A percentile compares a stretch with the other conserved stretches of the same genome.
These are phyloP conservation scores for Ogataea allantospora DNA, from an alignment of 805 yeast species.

Conservation along the genomic window DNA sequence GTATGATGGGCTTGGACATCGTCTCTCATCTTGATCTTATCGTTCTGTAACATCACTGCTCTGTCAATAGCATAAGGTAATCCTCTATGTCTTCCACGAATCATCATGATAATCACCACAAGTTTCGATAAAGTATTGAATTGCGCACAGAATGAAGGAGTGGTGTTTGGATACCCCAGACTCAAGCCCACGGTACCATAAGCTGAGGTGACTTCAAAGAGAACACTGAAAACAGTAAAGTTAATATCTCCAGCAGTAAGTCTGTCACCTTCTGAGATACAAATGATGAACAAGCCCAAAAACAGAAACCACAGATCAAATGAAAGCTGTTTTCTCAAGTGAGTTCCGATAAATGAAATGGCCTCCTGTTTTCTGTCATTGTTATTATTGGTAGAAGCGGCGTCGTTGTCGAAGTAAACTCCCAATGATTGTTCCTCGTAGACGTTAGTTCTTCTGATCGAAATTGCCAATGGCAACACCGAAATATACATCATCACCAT, in stretches of 20 bases:
- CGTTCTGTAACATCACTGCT: conserved; percentile 84
- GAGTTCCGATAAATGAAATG: conserved; percentile 73
- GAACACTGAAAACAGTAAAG: conserved; percentile 66
- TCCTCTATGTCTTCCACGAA: conserved; percentile 96
- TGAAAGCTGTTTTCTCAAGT: conserved; percentile 86
- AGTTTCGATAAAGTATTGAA: conserved; percentile 75
- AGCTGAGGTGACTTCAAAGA: conserved; percentile 91
- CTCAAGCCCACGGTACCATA: conserved; percentile 96
- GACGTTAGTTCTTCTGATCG: conserved; percentile 94
- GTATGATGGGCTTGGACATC: conserved; percentile 53
- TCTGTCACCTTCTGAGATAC: conserved; percentile 77
- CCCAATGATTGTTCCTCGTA: conserved; percentile 97
- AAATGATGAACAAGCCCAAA: conserved; percentile 78
- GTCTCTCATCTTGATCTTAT: conserved; percentile 61
- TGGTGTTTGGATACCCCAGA: conserved; percentile 69
- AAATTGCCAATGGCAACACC: conserved; percentile 92
- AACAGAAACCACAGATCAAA: conserved; percentile 94
- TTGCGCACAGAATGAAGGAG: conserved; percentile 70
- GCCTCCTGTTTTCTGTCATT: conserved; percentile 42
- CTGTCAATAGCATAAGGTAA: conserved; percentile 90
- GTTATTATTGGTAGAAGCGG: conserved; percentile 35
- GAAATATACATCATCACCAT: conserved; percentile 98
- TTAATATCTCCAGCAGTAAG: conserved; percentile 43
- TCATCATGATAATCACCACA: conserved; percentile 83
- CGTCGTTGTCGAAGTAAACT: conserved; percentile 49